A percentile compares a stretch with the other conserved stretches of the same genome.
phyloP scores from a whole-genome alignment of 2,329 filamentous ascomycete genomes.

The Harringtonia lauricola region DNA sequence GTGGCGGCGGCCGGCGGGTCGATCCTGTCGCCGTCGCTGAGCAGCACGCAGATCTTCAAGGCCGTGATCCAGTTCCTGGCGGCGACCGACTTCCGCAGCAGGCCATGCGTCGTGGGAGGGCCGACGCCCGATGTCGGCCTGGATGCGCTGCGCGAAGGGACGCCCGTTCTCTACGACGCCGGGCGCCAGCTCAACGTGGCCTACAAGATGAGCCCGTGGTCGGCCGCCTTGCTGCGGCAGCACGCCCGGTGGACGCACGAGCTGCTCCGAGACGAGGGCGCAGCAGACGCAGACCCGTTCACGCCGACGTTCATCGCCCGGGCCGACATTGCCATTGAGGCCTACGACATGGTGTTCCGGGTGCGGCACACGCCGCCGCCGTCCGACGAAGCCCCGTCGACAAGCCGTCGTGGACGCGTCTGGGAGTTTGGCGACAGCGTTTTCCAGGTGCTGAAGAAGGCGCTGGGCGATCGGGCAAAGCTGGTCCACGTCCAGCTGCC shows the following conservation, averaged over 20 bases:
- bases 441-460: slow-evolving; percentile 54
- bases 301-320: slow-evolving; percentile 70
- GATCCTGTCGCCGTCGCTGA: slow-evolving; percentile 68
- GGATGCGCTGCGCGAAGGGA: slow-evolving; percentile 25
- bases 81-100: slow-evolving; percentile 58
- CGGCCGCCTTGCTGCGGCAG: slow-evolving; percentile 60
- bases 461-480: slow-evolving; percentile 63
- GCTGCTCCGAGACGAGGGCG: slow-evolving; percentile 61
- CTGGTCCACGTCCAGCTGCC: slow-evolving; percentile 49
- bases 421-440: slow-evolving; percentile 44
- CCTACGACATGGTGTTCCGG: slow-evolving; percentile 38
- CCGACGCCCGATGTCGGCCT: slow-evolving; percentile 23
- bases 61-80: slow-evolving; percentile 81
- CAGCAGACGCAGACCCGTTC: slow-evolving; percentile 65
- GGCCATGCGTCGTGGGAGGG: slow-evolving; percentile 45
- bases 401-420: slow-evolving; percentile 28
- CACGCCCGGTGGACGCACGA: slow-evolving; percentile 66
- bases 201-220: slow-evolving; percentile 85
- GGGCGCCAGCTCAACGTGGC: slow-evolving; percentile 66
- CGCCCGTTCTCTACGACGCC: slow-evolving; percentile 70
- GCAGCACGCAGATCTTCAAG: slow-evolving; percentile 90
- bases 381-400: background rate
- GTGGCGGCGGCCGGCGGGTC: slow-evolving; percentile 20
- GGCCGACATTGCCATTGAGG: slow-evolving; percentile 40
- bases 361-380: slow-evolving; percentile 15